phyloP scores from a whole-genome alignment of 2,329 filamentous ascomycete species.

The Botrytis pseudocinerea region DNA sequence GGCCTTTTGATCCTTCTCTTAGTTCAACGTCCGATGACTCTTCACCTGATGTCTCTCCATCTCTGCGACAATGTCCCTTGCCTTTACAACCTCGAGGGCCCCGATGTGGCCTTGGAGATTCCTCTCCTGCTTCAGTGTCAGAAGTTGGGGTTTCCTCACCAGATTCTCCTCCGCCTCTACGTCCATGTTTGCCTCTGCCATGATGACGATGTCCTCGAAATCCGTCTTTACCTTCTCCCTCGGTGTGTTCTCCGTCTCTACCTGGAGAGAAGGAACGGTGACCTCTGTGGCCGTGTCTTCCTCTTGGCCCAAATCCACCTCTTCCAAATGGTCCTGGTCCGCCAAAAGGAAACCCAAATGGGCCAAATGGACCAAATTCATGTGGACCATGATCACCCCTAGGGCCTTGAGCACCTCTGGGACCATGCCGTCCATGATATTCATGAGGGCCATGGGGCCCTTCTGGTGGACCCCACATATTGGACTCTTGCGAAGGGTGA shows the following conservation, averaged over 20 bases:
- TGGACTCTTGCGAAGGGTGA: constrained; percentile 30
- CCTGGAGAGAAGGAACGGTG: constrained; percentile 29
- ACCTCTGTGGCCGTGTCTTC: constrained; percentile 31
- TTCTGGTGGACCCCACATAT: constrained; percentile 23
- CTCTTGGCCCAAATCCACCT: constrained; percentile 28
- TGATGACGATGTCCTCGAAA: constrained; percentile 42
- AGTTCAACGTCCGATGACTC: constrained; percentile 22
- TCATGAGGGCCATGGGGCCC: neutral
- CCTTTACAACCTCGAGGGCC: constrained; percentile 9
- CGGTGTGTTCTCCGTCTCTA: constrained; percentile 31
- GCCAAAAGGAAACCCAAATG: constrained; percentile 18
- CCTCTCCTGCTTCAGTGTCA: constrained; percentile 14
- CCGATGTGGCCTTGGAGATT: constrained; percentile 6
- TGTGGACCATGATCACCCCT: neutral
- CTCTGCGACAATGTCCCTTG: neutral
- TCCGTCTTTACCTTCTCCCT: constrained; percentile 26
- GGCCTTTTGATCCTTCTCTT: constrained; percentile 23
- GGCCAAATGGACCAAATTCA: neutral
- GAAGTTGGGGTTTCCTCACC: constrained; percentile 23
- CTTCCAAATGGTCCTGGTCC: constrained; percentile 19
- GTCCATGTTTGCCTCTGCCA: constrained; percentile 28
- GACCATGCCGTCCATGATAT: constrained; percentile 29
- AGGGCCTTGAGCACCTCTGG: neutral
- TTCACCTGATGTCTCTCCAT: constrained; percentile 4
- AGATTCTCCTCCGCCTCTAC: constrained; percentile 14